Evolutionary conservation across 2,329 filamentous ascomycete genomes (phyloP), one percentile per base, ranked within the genome.

Genomic region (Pseudogymnoascus sp.): DNA sequence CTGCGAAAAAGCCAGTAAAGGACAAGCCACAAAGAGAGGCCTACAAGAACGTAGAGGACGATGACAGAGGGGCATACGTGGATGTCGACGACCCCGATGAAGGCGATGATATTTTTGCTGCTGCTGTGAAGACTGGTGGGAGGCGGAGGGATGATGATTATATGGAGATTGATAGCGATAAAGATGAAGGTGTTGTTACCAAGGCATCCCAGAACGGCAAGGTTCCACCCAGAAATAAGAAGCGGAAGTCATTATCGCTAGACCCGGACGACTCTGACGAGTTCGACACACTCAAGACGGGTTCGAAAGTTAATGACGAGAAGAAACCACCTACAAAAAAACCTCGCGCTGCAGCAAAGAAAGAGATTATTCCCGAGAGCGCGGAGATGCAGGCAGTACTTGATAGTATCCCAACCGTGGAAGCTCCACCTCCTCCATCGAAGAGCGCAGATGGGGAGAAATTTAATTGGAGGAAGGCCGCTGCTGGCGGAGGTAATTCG

Each of bases 31-130:
- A 56, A 62, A 24, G 33, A 56, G n/a, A 31, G 47, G 38, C 38
- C 65, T 7, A 72, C 72, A 50, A 61, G 72, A 59, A 69, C 70
- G 14, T 67, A 71, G 65, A 69, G 8, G 67, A 83, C 37, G 80
- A 84, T 37, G 82, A 85, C 64, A 80, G 81, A 7, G 81, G 84
- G 69, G 81, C 79, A 4, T 84, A 82, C 64, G 76, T 88, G 67
- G 84, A 90, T 19, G 13, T 19, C 11, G 88, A 90, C 62, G 87
- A 86, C 35, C 81, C 83, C 6, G 85, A 90, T 50, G 87, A 84
- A 2, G 88, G 84, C n/a, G 89, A 91, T 67, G 93, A 96, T 69
- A 92, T 96, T 19, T 93, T 93, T 74, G 89, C 87, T 13, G 87
- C 88, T 3, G 86, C 90, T 67, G 82, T 82, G 35, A 88, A 86